Evolutionary conservation across 164 flowering plant species (phyloP).

Genomic region (Magnolia officinalis): DNA sequence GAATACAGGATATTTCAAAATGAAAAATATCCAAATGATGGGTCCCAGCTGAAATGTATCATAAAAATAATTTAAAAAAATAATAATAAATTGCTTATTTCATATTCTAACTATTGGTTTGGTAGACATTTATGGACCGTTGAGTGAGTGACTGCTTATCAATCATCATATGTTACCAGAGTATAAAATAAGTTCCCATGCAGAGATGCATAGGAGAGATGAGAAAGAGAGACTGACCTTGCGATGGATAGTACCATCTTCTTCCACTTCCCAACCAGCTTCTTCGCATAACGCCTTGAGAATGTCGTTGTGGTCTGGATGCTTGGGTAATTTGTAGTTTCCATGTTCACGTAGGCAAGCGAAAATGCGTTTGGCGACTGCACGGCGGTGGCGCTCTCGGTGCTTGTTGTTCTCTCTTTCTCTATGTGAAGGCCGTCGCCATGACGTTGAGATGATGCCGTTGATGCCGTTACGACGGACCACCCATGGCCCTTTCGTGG

Average conservation of each 20-base stretch:
- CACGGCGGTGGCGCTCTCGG: slow-evolving; percentile 44
- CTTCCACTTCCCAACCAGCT: slow-evolving; percentile 65
- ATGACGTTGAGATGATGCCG: slow-evolving; percentile 28
- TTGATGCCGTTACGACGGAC: slow-evolving; percentile 33
- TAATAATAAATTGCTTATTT: no score
- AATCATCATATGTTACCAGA: no score
- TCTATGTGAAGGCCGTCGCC: slow-evolving; percentile 36
- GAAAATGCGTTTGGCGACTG: slow-evolving; percentile 39
- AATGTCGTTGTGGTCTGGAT: slow-evolving; percentile 51
- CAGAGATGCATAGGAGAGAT: background rate
- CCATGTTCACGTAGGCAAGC: slow-evolving; percentile 49
- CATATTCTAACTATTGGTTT: no score
- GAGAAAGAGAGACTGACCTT: slow-evolving; percentile 29
- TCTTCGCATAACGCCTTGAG: slow-evolving; percentile 57
- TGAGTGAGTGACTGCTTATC: no score
- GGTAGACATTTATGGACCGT: no score
- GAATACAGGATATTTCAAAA: no score
- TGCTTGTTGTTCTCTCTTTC: slow-evolving; percentile 50
- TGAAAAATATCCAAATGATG: no score
- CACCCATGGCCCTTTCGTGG: slow-evolving; percentile 42
- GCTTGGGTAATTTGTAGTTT: slow-evolving; percentile 48
- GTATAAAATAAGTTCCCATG: no score
- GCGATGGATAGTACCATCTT: slow-evolving; percentile 49
- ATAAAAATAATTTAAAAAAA: no score
- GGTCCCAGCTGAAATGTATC: no score